Evolutionary conservation across 495 filamentous ascomycete genomes (phyloP), one percentile per base, ranked within the genome.

Genomic region (Tirmania nivea): DNA sequence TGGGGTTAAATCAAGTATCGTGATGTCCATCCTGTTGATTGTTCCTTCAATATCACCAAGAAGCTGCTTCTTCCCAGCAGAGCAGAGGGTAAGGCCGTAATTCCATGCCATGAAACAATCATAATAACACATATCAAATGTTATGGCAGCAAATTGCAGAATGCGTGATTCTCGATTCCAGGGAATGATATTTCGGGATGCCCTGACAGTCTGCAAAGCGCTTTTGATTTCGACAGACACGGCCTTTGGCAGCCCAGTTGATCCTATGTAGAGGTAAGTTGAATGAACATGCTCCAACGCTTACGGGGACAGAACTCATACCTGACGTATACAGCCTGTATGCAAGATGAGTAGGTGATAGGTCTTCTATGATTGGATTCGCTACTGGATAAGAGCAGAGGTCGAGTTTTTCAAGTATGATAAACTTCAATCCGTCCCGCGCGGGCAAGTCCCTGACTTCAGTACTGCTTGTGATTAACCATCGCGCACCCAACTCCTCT

Each of bases 61-160:
- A 53, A 70, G 59, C 20, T 54, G 49, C 10, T 49, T 54, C 35
- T 61, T 61, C 10, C 57, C 54, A 35, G 68, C 68, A 10, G 66
- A 66, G 50, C 68, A 70, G 25, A 70, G 61, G 35, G 63, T 60
- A 49, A 70, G 67, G 11, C 68, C 68, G 35, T 64, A 69, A 34
- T 58, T 57, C 68, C 68, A 69, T n/a, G 68, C 68, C 56, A 70
- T 61, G 50, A 70, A 70, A 56, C 68, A 68, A 51, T 70, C 68
- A 50, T 68, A 70, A 42, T 70, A 70, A 50, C 68, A 70, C 68
- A 70, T 70, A 51, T 70, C 68, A 55, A 70, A 70, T n/a, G 68
- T 69, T 8, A 60, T 65, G n/a, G 68, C 67, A 20, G 68, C 68
- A 54, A 67, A 70, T 31, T 70, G 67, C 3, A 70, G 51, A 14